A percentile compares a stretch with the other conserved stretches of the same genome.
Evolutionary conservation across 106 monocot species (phyloP).

Genomic region (Phalaenopsis aphrodite): DNA sequence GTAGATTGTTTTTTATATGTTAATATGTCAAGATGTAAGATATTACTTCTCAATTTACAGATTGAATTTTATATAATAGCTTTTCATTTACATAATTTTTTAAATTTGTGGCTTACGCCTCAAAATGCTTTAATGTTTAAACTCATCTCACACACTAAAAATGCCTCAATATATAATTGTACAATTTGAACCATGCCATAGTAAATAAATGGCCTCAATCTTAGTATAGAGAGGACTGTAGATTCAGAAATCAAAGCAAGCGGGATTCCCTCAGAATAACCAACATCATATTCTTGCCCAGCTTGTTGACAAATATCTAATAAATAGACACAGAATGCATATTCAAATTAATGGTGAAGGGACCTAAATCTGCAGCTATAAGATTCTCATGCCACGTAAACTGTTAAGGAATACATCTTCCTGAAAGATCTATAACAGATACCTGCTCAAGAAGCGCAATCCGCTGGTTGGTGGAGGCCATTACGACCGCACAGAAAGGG

Average conservation of each 20-base stretch:
- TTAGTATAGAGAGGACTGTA: neutral
- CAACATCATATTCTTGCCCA: neutral
- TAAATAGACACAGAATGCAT: neutral
- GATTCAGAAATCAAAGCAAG: neutral
- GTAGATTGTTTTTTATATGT: too few species aligned
- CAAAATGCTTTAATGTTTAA: too few species aligned
- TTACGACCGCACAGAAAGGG: constrained; percentile 88
- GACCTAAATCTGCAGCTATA: neutral
- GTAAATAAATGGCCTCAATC: neutral
- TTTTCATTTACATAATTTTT: too few species aligned
- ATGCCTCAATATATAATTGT: too few species aligned
- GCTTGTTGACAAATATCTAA: neutral
- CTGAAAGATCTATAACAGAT: neutral
- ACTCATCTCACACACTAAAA: too few species aligned
- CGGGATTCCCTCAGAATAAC: neutral
- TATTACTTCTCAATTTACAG: too few species aligned
- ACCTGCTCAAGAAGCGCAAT: constrained; percentile 81
- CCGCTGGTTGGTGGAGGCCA: constrained; percentile 64
- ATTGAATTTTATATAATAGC: too few species aligned
- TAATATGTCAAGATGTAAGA: too few species aligned
- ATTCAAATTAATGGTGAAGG: neutral
- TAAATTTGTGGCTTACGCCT: too few species aligned
- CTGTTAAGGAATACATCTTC: neutral
- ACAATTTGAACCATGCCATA: neutral
- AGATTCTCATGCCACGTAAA: neutral